These are phyloP conservation scores for Naganishia liquefaciens DNA, from an alignment of 1,284 basidiomycete species.

Conservation along the genomic window DNA sequence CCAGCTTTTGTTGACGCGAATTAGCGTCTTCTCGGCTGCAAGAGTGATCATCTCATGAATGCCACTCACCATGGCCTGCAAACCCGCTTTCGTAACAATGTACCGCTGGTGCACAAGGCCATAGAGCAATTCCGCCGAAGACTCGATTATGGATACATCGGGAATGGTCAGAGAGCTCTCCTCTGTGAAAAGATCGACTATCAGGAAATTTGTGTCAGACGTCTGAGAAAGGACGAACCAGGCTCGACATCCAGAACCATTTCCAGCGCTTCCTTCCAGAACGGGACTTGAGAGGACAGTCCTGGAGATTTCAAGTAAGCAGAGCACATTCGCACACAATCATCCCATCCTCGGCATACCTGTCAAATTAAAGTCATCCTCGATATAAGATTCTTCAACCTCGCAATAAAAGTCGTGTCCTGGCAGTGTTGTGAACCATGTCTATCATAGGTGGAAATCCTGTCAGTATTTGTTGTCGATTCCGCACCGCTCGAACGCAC, in stretches of 20 bases:
- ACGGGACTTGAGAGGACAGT: constrained; percentile 88
- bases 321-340: neutral
- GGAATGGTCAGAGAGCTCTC: constrained; percentile 81
- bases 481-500: constrained; percentile 39
- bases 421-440: constrained; percentile 97
- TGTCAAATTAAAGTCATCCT: constrained; percentile 99
- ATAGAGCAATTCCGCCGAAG: constrained; percentile 94
- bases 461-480: neutral
- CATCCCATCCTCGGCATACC: constrained; percentile 37
- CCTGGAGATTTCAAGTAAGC: constrained; percentile 56
- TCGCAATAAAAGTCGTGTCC: constrained; percentile 99
- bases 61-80: constrained; percentile 84
- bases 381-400: constrained; percentile 97
- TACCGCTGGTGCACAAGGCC: constrained; percentile 97
- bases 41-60: neutral
- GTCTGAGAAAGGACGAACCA: constrained; percentile 61
- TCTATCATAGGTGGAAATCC: constrained; percentile 37
- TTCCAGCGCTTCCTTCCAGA: constrained; percentile 99
- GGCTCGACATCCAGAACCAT: constrained; percentile 99
- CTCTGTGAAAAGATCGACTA: constrained; percentile 54
- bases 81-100: constrained; percentile 89
- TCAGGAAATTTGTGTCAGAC: neutral
- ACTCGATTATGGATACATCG: constrained; percentile 96
- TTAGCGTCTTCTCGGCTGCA: neutral
- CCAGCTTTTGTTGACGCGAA: constrained; percentile 64